A percentile compares a stretch with the other conserved stretches of the same genome.
phyloP scores from a whole-genome alignment of 257 asterid species.

The Primulina eburnea region DNA sequence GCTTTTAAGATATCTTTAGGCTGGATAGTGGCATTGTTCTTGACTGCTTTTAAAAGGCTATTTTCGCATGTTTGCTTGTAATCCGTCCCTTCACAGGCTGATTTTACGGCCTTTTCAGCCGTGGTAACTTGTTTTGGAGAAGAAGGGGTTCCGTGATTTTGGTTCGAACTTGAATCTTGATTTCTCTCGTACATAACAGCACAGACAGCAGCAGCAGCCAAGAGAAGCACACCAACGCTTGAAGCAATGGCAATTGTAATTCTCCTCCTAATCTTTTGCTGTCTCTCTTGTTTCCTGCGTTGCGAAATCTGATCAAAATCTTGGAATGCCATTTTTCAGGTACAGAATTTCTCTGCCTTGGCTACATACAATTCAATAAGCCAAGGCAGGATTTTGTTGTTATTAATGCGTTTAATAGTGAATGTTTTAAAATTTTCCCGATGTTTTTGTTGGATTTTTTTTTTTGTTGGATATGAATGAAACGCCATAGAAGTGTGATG shows the following conservation, averaged over 20 bases:
- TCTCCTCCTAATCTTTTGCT: constrained; percentile 34
- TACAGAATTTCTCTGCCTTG: constrained; percentile 48
- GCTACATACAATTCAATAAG: constrained; percentile 37
- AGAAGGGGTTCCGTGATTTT: neutral
- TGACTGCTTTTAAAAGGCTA: constrained; percentile 42
- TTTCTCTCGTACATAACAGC: constrained; percentile 32
- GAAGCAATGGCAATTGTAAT: constrained; percentile 41
- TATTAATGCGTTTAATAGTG: neutral
- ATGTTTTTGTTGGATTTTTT: neutral
- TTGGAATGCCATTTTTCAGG: constrained; percentile 72
- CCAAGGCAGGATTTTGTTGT: constrained; percentile 45
- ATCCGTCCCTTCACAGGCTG: constrained; percentile 58
- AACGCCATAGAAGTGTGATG: constrained; percentile 6
- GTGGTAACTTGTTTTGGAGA: neutral
- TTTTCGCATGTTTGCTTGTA: constrained; percentile 57
- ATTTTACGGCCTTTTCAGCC: constrained; percentile 40
- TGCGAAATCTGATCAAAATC: constrained; percentile 84
- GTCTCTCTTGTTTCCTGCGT: constrained; percentile 53
- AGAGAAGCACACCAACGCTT: constrained; percentile 33
- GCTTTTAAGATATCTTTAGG: constrained; percentile 53
- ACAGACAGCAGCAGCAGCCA: constrained; percentile 49
- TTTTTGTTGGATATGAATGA: constrained; percentile 9
- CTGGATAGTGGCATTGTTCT: constrained; percentile 27
- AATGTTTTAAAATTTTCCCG: neutral
- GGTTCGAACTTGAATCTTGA: neutral